Evolutionary conservation across 345 rosid genomes (phyloP).

Genomic region (Populus ilicifolia): DNA sequence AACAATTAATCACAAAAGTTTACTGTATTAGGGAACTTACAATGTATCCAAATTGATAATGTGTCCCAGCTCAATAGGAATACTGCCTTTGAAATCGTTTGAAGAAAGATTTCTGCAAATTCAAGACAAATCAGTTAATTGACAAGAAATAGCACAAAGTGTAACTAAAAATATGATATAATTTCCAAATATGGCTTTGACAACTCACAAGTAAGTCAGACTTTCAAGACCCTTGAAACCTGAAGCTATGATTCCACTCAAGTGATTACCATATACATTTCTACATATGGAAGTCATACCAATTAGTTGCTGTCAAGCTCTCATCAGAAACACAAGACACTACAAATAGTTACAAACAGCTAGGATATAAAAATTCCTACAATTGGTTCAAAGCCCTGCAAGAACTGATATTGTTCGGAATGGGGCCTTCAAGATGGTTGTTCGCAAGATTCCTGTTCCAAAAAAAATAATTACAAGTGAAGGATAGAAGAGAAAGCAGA

Average conservation of each 20-base stretch:
- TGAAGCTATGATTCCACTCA: conserved; percentile 72
- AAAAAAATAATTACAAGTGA: neutral
- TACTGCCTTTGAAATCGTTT: conserved; percentile 67
- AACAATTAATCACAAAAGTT: neutral
- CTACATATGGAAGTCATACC: conserved; percentile 25
- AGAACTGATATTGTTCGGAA: conserved; percentile 72
- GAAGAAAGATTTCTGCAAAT: conserved; percentile 63
- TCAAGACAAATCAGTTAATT: neutral
- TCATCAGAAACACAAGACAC: neutral
- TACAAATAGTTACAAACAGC: neutral
- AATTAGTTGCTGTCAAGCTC: neutral
- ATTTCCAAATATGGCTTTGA: neutral
- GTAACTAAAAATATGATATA: neutral
- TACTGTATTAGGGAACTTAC: conserved; percentile 34
- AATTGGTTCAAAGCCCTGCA: conserved; percentile 89
- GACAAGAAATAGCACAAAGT: neutral
- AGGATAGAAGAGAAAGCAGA: neutral
- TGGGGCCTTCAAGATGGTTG: conserved; percentile 75
- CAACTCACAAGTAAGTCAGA: conserved; percentile 81
- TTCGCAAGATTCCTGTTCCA: conserved; percentile 76
- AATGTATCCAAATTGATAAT: conserved; percentile 82
- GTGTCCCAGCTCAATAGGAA: conserved; percentile 75
- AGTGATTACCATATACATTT: conserved; percentile 78
- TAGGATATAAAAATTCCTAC: conserved; percentile 32
- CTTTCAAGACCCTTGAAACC: conserved; percentile 74